phyloP scores from a whole-genome alignment of 1,284 basidiomycete genomes.

The Cryptococcus wingfieldii region DNA sequence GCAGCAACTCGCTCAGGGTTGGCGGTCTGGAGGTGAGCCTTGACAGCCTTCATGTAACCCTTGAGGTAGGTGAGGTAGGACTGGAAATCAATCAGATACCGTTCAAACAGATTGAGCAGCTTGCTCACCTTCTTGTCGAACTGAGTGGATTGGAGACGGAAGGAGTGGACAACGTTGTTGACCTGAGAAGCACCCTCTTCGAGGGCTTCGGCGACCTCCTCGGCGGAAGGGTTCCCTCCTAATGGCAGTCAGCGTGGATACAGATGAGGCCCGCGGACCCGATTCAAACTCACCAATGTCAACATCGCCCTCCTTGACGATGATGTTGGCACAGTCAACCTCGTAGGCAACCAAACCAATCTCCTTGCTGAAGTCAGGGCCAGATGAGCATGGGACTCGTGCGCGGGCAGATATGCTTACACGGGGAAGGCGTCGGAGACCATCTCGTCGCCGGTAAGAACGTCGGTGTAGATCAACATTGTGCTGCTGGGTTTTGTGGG shows the following conservation, averaged over 20 bases:
- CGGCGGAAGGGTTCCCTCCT: slow-evolving; percentile 88
- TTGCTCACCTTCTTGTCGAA: slow-evolving; percentile 80
- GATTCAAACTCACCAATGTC: slow-evolving; percentile 70
- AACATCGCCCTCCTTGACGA: slow-evolving; percentile 75
- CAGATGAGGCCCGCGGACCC: neutral
- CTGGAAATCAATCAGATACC: slow-evolving; percentile 17
- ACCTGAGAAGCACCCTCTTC: slow-evolving; percentile 72
- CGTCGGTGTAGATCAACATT: slow-evolving; percentile 50
- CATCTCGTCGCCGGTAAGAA: slow-evolving; percentile 84
- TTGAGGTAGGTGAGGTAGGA: slow-evolving; percentile 81
- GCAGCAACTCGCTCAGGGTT: slow-evolving; percentile 66
- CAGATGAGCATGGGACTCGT: neutral
- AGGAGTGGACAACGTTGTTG: slow-evolving; percentile 91
- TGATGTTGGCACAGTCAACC: slow-evolving; percentile 76
- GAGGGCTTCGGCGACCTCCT: slow-evolving; percentile 77
- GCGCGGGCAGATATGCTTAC: slow-evolving; percentile 51
- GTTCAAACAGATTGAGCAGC: neutral
- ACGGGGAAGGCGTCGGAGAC: slow-evolving; percentile 87
- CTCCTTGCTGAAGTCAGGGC: slow-evolving; percentile 59
- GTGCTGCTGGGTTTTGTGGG: slow-evolving; percentile 10
- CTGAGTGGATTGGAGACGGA: slow-evolving; percentile 74
- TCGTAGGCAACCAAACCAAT: slow-evolving; percentile 84
- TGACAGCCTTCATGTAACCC: slow-evolving; percentile 81
- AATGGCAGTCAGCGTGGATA: neutral
- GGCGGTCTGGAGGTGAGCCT: slow-evolving; percentile 58